phyloP scores from a whole-genome alignment of 176 grass and related monocot genomes.

The Oryza brachyantha region DNA sequence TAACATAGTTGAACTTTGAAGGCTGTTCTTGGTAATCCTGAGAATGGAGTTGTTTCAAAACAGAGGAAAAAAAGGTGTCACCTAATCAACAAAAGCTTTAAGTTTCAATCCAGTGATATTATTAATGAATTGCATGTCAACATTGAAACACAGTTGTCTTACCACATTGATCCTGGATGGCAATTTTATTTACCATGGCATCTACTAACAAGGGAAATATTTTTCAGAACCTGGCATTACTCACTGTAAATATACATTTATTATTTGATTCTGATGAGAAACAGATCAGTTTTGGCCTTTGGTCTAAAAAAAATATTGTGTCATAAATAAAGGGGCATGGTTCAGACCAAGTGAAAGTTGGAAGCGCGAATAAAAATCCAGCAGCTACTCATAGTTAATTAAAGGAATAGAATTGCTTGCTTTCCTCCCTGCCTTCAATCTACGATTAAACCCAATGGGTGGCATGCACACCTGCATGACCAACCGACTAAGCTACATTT shows the following conservation, averaged over 20 bases:
- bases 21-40: conserved; percentile 39
- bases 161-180: neutral
- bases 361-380: neutral
- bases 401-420: too few relatives aligned
- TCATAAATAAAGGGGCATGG: too few relatives aligned
- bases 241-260: neutral
- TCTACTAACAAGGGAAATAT: neutral
- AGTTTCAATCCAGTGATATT: neutral
- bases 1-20: conserved; percentile 22
- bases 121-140: neutral
- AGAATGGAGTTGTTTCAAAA: conserved; percentile 13
- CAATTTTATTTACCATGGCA: neutral
- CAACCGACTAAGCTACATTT: too few relatives aligned
- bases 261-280: too few relatives aligned
- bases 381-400: neutral
- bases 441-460: too few relatives aligned
- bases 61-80: neutral
- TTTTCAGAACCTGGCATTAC: neutral
- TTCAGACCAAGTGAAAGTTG: neutral
- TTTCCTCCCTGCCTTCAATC: too few relatives aligned
- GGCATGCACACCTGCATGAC: too few relatives aligned
- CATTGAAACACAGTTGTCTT: conserved; percentile 4
- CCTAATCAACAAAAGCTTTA: neutral
- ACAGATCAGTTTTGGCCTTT: too few relatives aligned
- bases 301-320: too few relatives aligned